Base-by-base conservation (phyloP, 495 filamentous ascomycete genomes). In the Trichocladium uniseriatum region DNA sequence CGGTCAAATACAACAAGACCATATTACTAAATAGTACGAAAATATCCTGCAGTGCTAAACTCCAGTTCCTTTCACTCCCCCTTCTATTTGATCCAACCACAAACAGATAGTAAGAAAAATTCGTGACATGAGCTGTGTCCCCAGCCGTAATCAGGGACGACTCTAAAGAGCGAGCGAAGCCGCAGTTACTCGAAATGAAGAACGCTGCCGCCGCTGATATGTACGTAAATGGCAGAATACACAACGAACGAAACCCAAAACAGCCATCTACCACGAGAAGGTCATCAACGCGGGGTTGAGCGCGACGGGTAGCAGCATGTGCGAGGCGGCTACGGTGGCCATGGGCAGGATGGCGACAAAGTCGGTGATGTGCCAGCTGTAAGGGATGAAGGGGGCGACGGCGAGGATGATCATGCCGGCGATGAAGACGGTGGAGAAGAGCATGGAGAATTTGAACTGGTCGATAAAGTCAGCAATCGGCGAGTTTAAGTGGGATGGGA, bases 261-360 rank as follows among this genome's bases (percentile, higher is more conserved):
- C 4, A n/a, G 3, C 22, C 35, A 16, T 55, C 66, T 71, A 87
- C 79, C 81, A 88, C 31, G 82, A 83, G 65, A 89, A 89, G 3
- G 82, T 85, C 84, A 89, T 89, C 57, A 89, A 68, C 22, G 83
- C 84, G 3, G 85, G 85, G 59, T 89, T 89, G 39, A 89, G 69
- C 16, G 76, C 82, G 48, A 89, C 75, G 7, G 85, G 85, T 47
- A 89, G 61, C 42, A 89, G 62, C 51, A 87, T 69, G 60, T 89
- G 85, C 53, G 79, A 83, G 1, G 63, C 72, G 20, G 79, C 73
- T 13, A 87, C 80, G 0, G 85, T 87, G 1, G 81, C 78, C 82
- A 89, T 83, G 38, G 85, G 85, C 28, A 88, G 63, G 50, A 89
- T 88, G 31, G 85, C 85, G n/a, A 87, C 84, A 52, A 89, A 87